Conservation (phyloP, 768 basidiomycete species). For the Leccinum sublutescens region DNA sequence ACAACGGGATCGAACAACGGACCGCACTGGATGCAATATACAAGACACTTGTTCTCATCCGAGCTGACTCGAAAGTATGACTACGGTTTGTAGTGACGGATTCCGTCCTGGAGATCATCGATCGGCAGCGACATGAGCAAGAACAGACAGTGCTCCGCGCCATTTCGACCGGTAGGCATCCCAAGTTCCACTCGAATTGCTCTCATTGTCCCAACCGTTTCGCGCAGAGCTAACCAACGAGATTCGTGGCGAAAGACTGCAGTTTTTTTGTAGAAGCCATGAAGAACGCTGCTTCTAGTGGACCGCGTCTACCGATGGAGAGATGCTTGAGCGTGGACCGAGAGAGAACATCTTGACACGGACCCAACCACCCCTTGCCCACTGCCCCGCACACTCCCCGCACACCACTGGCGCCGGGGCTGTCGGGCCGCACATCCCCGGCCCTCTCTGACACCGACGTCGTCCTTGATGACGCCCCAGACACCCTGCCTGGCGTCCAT, state of each 20-base stretch:
- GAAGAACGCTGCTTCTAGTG: slow-evolving; percentile 39
- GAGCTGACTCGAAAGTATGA: slow-evolving; percentile 7
- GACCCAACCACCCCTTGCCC: no score
- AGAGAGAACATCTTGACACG: no score
- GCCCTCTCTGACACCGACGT: no score
- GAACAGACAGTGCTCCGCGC: slow-evolving; percentile 59
- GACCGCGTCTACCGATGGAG: no score
- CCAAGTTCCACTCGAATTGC: not conserved
- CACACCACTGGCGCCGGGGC: no score
- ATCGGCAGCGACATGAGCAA: slow-evolving; percentile 70
- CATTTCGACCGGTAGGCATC: slow-evolving; percentile 58
- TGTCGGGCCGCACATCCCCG: no score
- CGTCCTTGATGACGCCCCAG: no score
- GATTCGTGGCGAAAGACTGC: slow-evolving; percentile 79
- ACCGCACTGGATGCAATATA: slow-evolving; percentile 36
- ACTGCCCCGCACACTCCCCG: no score
- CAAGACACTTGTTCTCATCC: slow-evolving; percentile 7
- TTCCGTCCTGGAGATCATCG: slow-evolving; percentile 58
- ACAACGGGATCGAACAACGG: slow-evolving; percentile 39
- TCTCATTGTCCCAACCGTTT: not conserved
- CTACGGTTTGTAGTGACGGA: slow-evolving; percentile 46
- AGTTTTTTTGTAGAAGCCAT: slow-evolving; percentile 85
- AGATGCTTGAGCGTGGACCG: no score
- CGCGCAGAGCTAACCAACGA: slow-evolving; percentile 71
- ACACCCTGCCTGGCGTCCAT: no score